A percentile compares a stretch with the other conserved stretches of the same genome.
These are phyloP conservation scores for Colletotrichum agaves DNA, from an alignment of 2,329 filamentous ascomycete genomes.

Conservation along the genomic window DNA sequence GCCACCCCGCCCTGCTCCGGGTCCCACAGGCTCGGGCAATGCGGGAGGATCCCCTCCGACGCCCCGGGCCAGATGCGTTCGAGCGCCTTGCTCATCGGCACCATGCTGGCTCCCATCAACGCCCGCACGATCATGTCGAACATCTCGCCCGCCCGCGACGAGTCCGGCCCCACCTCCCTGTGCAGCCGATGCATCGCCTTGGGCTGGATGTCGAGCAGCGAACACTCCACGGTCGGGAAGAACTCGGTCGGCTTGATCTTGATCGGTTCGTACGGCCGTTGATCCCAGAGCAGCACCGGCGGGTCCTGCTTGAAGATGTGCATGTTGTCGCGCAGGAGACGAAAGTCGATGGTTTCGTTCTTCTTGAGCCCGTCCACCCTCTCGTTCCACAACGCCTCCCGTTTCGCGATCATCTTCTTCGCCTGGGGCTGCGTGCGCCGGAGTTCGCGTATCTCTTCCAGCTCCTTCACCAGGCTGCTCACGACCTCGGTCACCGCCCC, in stretches of 20 bases:
- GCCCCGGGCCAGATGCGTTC: constrained; percentile 70
- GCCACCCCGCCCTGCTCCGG: constrained; percentile 57
- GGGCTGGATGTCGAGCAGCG: constrained; percentile 76
- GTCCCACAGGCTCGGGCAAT: constrained; percentile 62
- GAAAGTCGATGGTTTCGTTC: constrained; percentile 50
- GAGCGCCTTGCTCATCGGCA: constrained; percentile 56
- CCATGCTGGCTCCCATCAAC: constrained; percentile 49
- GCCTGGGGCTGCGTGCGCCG: constrained; percentile 39
- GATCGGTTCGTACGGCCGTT: constrained; percentile 77
- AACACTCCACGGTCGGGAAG: constrained; percentile 67
- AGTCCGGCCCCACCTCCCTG: constrained; percentile 54
- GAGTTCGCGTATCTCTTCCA: constrained; percentile 47
- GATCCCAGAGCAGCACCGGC: constrained; percentile 74
- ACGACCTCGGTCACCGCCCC: no score
- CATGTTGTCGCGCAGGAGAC: constrained; percentile 62
- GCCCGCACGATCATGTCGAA: constrained; percentile 63
- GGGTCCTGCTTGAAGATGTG: constrained; percentile 60
- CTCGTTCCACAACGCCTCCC: constrained; percentile 49
- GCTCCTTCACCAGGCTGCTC: constrained; percentile 39
- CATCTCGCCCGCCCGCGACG: constrained; percentile 57
- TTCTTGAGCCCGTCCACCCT: constrained; percentile 47
- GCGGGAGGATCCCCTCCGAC: constrained; percentile 59
- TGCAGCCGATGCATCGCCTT: constrained; percentile 61
- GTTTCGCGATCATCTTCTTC: constrained; percentile 42
- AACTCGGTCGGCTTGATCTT: constrained; percentile 68